These are phyloP conservation scores for Penicillium macrosclerotiorum DNA, from an alignment of 495 filamentous ascomycete genomes.

Conservation along the genomic window DNA sequence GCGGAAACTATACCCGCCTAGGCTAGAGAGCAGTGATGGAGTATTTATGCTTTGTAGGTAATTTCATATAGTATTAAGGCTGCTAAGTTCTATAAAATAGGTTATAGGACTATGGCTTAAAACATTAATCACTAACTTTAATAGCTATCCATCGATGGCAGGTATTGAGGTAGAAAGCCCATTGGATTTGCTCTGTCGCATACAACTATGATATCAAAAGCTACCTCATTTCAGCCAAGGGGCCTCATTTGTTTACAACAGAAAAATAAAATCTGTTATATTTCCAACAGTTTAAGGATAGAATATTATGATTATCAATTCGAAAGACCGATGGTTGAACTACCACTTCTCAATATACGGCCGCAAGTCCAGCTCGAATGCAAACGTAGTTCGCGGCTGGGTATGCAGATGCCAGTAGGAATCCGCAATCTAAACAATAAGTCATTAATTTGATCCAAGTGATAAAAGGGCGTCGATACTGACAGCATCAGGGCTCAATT, in stretches of 20 bases:
- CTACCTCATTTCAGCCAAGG: too few species aligned
- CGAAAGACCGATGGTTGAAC: too few species aligned
- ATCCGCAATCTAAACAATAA: slow-evolving; percentile 72
- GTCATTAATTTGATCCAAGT: not conserved
- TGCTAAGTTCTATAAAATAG: not conserved
- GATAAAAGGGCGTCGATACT: slow-evolving; percentile 31
- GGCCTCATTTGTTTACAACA: too few species aligned
- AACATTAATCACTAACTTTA: too few species aligned
- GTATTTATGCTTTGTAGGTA: not conserved
- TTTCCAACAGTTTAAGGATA: too few species aligned
- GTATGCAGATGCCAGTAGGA: slow-evolving; percentile 86
- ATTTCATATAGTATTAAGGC: not conserved
- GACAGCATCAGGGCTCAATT: slow-evolving; percentile 78
- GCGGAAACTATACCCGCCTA: too few species aligned
- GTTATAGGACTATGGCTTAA: not conserved
- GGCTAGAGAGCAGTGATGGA: not conserved
- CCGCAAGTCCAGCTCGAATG: slow-evolving; percentile 80
- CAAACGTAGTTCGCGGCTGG: slow-evolving; percentile 77
- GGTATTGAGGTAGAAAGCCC: too few species aligned
- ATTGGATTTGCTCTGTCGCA: too few species aligned
- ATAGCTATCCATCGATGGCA: too few species aligned
- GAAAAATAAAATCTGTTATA: too few species aligned
- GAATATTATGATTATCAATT: too few species aligned
- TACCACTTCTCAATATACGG: slow-evolving; percentile 79
- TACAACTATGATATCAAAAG: too few species aligned